A percentile compares a stretch with the other conserved stretches of the same genome.
These are phyloP conservation scores for Cytidiella melzeri DNA, from an alignment of 768 basidiomycete species.

Conservation along the genomic window DNA sequence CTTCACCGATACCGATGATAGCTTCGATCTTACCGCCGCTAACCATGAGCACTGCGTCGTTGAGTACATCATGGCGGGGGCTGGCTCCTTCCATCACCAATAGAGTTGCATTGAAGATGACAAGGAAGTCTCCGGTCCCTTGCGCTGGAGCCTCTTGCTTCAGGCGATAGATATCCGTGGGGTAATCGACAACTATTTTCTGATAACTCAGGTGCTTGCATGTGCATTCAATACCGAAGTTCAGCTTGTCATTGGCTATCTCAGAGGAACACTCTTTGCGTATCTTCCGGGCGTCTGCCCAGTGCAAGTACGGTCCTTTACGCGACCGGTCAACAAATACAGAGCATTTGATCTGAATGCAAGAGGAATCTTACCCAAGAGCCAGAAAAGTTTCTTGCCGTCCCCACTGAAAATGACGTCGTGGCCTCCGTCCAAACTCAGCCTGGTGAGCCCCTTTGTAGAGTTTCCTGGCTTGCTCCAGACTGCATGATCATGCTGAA, in stretches of 20 bases:
- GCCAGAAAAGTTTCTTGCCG: slow-evolving; percentile 65
- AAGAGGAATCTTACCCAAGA: slow-evolving; percentile 55
- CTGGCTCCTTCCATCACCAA: slow-evolving; percentile 62
- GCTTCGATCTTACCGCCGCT: slow-evolving; percentile 50
- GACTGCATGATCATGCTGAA: slow-evolving; percentile 36
- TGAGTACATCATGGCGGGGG: slow-evolving; percentile 41
- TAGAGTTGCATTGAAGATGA: slow-evolving; percentile 63
- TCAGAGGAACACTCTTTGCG: slow-evolving; percentile 36
- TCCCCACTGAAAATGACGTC: slow-evolving; percentile 59
- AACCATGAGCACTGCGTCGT: slow-evolving; percentile 45
- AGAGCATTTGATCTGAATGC: no score
- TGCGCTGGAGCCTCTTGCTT: slow-evolving; percentile 41
- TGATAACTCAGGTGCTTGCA: slow-evolving; percentile 50
- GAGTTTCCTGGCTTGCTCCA: slow-evolving; percentile 72
- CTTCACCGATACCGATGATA: slow-evolving; percentile 26
- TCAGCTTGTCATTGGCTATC: slow-evolving; percentile 42
- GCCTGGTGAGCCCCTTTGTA: slow-evolving; percentile 49
- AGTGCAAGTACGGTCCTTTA: slow-evolving; percentile 59
- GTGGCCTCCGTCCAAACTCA: slow-evolving; percentile 73
- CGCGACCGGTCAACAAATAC: background rate
- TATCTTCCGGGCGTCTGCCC: slow-evolving; percentile 49
- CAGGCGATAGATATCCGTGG: slow-evolving; percentile 55
- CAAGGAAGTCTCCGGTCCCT: slow-evolving; percentile 39
- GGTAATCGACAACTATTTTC: slow-evolving; percentile 52
- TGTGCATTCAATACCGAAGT: slow-evolving; percentile 60